Evolutionary conservation across 108 stramenopile species (phyloP).

Genomic region (Cyclotella sp.): DNA sequence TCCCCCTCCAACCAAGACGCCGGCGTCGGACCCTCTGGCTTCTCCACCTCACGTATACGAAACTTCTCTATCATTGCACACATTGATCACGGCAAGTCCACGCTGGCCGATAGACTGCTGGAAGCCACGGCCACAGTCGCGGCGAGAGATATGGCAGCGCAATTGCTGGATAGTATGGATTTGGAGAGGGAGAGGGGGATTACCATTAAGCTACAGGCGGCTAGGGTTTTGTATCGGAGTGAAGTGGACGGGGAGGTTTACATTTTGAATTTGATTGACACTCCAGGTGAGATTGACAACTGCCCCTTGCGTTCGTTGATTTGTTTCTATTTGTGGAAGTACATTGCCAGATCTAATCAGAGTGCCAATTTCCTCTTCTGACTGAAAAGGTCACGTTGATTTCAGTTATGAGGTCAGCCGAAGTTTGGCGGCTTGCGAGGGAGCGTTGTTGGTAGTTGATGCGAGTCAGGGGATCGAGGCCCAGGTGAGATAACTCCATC

Average conservation of each 20-base stretch:
- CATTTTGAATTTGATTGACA: slow-evolving; percentile 85
- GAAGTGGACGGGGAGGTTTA: slow-evolving; percentile 87
- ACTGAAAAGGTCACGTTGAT: slow-evolving; percentile 91
- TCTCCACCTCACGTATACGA: slow-evolving; percentile 77
- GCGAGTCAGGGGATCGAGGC: slow-evolving; percentile 99
- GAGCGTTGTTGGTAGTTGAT: slow-evolving; percentile 98
- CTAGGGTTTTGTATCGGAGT: slow-evolving; percentile 90
- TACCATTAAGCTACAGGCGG: slow-evolving; percentile 98
- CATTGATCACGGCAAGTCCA: slow-evolving; percentile 98
- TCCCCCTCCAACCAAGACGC: slow-evolving; percentile 26
- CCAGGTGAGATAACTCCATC: slow-evolving; percentile 62
- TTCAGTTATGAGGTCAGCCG: slow-evolving; percentile 97
- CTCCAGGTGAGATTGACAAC: slow-evolving; percentile 75
- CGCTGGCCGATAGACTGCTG: slow-evolving; percentile 94
- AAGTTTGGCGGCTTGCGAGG: slow-evolving; percentile 98
- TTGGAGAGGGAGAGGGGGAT: slow-evolving; percentile 98
- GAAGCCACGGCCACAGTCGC: slow-evolving; percentile 91
- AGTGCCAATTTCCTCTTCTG: neutral
- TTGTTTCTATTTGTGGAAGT: neutral
- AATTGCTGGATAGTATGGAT: slow-evolving; percentile 97
- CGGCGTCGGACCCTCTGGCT: slow-evolving; percentile 32
- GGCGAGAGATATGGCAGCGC: slow-evolving; percentile 90
- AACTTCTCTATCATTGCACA: slow-evolving; percentile 99
- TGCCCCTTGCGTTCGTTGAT: neutral
- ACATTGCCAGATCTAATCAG: neutral